These are phyloP conservation scores for Murraya paniculata DNA, from an alignment of 345 rosid species.

Conservation along the genomic window DNA sequence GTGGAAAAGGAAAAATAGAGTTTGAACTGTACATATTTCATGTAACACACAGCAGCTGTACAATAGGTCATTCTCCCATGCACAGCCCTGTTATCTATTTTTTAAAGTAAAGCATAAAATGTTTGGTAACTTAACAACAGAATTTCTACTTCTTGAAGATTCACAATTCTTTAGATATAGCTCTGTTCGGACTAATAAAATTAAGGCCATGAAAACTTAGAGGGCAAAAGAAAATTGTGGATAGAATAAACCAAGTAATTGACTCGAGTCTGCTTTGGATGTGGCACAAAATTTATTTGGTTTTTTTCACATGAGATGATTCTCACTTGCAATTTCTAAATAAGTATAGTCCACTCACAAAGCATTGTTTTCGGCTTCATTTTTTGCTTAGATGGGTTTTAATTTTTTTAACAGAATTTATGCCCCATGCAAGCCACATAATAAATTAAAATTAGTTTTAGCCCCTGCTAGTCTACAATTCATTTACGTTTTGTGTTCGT, in stretches of 20 bases:
- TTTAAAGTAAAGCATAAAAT: no score
- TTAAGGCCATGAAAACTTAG: not conserved
- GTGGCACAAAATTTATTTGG: not conserved
- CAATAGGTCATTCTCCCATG: no score
- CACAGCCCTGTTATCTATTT: no score
- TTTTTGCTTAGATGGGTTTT: constrained; percentile 1
- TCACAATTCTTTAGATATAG: not conserved
- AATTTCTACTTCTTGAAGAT: no score
- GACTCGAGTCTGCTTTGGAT: not conserved
- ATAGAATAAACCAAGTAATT: not conserved
- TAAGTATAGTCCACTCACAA: not conserved
- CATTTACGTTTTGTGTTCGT: not conserved
- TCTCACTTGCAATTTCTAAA: no score
- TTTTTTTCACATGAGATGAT: not conserved
- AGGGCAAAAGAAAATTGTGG: not conserved
- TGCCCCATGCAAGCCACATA: not conserved
- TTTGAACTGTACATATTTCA: no score
- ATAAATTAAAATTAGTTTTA: not conserved
- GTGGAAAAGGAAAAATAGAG: no score
- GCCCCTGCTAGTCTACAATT: not conserved
- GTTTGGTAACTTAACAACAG: no score
- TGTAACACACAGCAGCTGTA: no score
- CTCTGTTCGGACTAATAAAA: not conserved
- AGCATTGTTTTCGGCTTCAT: constrained; percentile 6
- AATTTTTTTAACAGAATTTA: not conserved